Conservation (phyloP, 169 alveolate species). For the Eimeria necatrix region DNA sequence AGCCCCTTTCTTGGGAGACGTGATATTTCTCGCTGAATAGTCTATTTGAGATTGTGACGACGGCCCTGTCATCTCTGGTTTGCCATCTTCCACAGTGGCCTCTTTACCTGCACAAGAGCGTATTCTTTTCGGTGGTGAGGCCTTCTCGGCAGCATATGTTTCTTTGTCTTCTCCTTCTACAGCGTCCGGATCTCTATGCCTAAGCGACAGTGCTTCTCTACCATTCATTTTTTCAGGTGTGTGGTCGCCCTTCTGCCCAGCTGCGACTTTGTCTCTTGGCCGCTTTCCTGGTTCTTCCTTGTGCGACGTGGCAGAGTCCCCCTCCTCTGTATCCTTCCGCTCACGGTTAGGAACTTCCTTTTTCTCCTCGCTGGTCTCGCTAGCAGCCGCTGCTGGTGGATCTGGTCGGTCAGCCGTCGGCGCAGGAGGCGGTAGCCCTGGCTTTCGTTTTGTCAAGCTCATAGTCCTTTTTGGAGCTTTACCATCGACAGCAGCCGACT, state of each 20-base stretch:
- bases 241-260: background rate
- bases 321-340: background rate
- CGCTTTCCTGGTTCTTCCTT: background rate
- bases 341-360: background rate
- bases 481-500: background rate
- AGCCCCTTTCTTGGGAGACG: no score
- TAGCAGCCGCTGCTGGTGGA: conserved; percentile 9
- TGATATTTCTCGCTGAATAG: no score
- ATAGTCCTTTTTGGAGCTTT: conserved; percentile 39
- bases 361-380: conserved; percentile 1
- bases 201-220: conserved; percentile 2
- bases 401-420: conserved; percentile 36
- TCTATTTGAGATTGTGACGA: no score
- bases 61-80: no score
- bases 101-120: no score
- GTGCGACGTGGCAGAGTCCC: background rate
- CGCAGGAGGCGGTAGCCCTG: conserved; percentile 65
- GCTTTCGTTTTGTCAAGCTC: conserved; percentile 46
- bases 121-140: background rate
- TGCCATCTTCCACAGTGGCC: no score
- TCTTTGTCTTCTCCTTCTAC: conserved; percentile 53
- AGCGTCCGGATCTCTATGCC: background rate
- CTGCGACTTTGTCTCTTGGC: conserved; percentile 4
- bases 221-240: background rate
- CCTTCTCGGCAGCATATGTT: background rate